A percentile compares a stretch with the other conserved stretches of the same genome.
Conservation (phyloP, 169 alveolate genomes). For the Cryptosporidium viatorum region DNA sequence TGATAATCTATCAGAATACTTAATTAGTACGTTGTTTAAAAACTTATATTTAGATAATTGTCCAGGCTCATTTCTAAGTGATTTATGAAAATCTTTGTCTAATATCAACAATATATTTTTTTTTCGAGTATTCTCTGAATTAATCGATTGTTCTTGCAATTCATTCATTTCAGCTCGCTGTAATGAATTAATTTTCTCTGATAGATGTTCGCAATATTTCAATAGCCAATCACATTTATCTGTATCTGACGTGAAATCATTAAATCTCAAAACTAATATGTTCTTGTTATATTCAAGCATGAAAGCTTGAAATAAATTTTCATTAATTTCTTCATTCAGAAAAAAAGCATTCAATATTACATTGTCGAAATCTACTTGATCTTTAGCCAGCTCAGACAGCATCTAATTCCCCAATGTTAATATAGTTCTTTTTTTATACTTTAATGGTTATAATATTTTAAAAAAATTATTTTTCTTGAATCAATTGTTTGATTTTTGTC, state of each 20-base stretch:
- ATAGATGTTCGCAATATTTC: slow-evolving; percentile 30
- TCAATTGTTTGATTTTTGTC: neutral
- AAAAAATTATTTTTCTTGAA: neutral
- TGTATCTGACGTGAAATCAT: neutral
- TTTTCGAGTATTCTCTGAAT: neutral
- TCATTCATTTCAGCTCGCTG: neutral
- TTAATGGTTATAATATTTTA: neutral
- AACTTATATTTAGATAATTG: slow-evolving; percentile 17
- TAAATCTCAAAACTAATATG: slow-evolving; percentile 30
- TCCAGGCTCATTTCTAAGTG: slow-evolving; percentile 2
- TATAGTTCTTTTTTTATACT: neutral
- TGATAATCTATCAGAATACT: slow-evolving; percentile 46
- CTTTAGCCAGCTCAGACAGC: slow-evolving; percentile 1
- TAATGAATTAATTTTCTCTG: slow-evolving; percentile 12
- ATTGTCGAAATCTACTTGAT: neutral
- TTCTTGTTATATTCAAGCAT: slow-evolving; percentile 35
- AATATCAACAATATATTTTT: slow-evolving; percentile 23
- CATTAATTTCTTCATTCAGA: neutral
- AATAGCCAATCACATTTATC: slow-evolving; percentile 51
- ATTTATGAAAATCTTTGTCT: slow-evolving; percentile 36
- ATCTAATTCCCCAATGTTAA: neutral
- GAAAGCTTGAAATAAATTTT: slow-evolving; percentile 12
- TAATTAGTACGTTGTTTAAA: slow-evolving; percentile 27
- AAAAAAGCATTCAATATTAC: slow-evolving; percentile 8
- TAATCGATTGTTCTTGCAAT: neutral